Percentiles rank a stretch among this genome's conserved stretches.
Conservation (phyloP, 2,329 filamentous ascomycete genomes). For the Nemania serpens region DNA sequence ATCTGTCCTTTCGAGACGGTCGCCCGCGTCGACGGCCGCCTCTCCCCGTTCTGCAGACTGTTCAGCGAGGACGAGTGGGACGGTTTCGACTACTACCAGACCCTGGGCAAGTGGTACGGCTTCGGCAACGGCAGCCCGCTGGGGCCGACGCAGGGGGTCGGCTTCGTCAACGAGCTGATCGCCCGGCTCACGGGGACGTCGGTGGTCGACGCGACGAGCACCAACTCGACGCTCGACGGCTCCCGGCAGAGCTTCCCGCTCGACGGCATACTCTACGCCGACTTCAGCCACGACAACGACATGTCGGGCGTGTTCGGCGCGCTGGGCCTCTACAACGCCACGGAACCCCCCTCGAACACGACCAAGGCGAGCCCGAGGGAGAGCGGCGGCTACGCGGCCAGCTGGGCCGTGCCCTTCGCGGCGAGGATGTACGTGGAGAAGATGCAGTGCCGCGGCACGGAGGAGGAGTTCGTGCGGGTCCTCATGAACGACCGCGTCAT, state of each 20-base stretch:
- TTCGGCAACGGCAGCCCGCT: conserved; percentile 77
- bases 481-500: conserved; percentile 85
- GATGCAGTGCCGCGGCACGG: conserved; percentile 65
- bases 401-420: conserved; percentile 83
- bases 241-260: conserved; percentile 74
- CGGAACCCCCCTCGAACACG: conserved; percentile 56
- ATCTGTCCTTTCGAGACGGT: conserved; percentile 85
- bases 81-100: conserved; percentile 79
- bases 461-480: conserved; percentile 78
- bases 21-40: conserved; percentile 56
- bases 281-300: conserved; percentile 91
- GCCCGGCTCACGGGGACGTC: conserved; percentile 73
- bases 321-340: conserved; percentile 76
- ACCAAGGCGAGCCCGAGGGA: conserved; percentile 55
- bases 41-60: conserved; percentile 75
- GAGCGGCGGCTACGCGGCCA: conserved; percentile 71
- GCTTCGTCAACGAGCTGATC: conserved; percentile 86
- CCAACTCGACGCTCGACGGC: conserved; percentile 76
- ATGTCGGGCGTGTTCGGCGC: conserved; percentile 79
- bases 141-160: conserved; percentile 83
- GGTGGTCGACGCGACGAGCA: conserved; percentile 74
- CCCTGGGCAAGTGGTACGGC: conserved; percentile 83
- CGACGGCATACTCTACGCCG: conserved; percentile 71
- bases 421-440: conserved; percentile 86
- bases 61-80: conserved; percentile 77